Base-by-base conservation (phyloP, 2,329 filamentous ascomycete species). In the Neonectria punicea region DNA sequence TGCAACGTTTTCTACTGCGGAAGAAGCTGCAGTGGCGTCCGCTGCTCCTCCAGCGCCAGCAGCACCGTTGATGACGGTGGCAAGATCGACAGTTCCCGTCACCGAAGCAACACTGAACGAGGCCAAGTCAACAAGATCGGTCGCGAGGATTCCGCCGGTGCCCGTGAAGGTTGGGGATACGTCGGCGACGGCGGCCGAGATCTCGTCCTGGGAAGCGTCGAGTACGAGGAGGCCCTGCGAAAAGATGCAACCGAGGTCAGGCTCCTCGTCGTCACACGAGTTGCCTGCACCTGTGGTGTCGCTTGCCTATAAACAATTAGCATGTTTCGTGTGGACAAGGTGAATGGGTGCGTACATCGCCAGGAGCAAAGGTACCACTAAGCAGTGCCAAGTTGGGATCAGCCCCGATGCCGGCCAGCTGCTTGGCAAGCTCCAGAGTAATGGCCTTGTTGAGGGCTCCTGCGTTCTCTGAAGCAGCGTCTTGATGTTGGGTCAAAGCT, bases 401-500 rank as follows among this genome's bases (percentile, higher is more conserved):
- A 32, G 86, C 90, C 14, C 90, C 89, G 67, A 92, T 82, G 5
- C 81, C 79, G 20, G 84, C 83, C 56, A 92, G 86, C 78, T 91
- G 87, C 57, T 81, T 78, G 18, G 89, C 89, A 4, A 91, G 80
- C 49, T 83, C 84, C 7, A 90, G 80, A 51, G 87, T 84, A 69
- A 91, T 86, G 39, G 82, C 80, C 80, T 90, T 90, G 82, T 92
- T 92, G 53, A 81, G 79, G 1, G 76, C 84, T 14, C 84, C 83
- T 13, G 89, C 87, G 46, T 84, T 84, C 3, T 82, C 74, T 1
- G 87, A 87, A 20, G 89, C 90, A 30, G 90, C 88, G 75, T 92
- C 90, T 79, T 92, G 89, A 78, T 92, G 89, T 78, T 90, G 88
- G 58, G 82, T 79, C 64, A 92, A 76, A 47, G 87, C 87, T 30